These are phyloP conservation scores for Solanum chacoense DNA, from an alignment of 305 asterid genomes.

Conservation along the genomic window DNA sequence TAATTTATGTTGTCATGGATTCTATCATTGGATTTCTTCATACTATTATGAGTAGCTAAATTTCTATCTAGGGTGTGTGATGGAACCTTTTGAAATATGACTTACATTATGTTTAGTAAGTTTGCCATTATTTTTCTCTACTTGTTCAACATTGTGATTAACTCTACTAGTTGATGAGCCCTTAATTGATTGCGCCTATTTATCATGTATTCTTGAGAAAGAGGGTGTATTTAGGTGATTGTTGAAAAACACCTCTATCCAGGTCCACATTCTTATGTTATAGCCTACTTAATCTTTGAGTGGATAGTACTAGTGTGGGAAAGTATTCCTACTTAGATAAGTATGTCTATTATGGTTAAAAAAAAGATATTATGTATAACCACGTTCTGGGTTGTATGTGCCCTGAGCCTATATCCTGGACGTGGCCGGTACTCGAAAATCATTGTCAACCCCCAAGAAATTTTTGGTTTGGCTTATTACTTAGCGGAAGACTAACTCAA, in stretches of 20 bases:
- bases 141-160: neutral
- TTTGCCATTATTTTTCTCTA: neutral
- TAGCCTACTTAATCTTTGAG: neutral
- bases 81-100: neutral
- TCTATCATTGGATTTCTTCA: too few species aligned
- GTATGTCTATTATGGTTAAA: neutral
- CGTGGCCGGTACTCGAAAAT: too few species aligned
- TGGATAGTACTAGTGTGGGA: neutral
- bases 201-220: neutral
- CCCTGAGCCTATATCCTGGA: neutral
- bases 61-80: neutral
- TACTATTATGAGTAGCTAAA: neutral
- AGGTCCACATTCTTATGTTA: neutral
- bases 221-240: neutral
- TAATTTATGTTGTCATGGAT: neutral
- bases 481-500: neutral
- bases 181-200: neutral
- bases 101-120: neutral
- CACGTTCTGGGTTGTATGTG: neutral
- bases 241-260: neutral
- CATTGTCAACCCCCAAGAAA: too few species aligned
- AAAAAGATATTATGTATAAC: neutral
- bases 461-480: neutral
- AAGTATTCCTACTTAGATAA: neutral
- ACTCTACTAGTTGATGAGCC: neutral